phyloP scores from a whole-genome alignment of 2,329 filamentous ascomycete genomes.

The Emmonsia crescens region DNA sequence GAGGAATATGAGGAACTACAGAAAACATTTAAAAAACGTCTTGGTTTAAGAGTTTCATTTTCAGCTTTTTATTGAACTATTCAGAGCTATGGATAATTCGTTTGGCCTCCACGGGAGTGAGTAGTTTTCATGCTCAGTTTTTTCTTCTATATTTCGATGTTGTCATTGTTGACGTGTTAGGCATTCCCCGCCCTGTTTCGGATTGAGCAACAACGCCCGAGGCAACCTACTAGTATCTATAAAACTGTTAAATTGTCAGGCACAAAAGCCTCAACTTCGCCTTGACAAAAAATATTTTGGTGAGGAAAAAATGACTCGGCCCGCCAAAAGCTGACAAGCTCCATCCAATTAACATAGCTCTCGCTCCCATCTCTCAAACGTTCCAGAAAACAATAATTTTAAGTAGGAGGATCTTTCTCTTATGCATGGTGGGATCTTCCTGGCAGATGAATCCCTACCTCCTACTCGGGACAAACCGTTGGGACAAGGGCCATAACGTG shows the following conservation, averaged over 20 bases:
- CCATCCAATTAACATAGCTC: neutral
- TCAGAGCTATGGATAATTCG: neutral
- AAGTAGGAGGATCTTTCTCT: neutral
- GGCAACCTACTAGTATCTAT: neutral
- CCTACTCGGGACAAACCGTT: neutral
- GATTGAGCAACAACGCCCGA: neutral
- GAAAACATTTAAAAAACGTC: neutral
- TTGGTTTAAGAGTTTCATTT: neutral
- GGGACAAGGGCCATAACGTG: neutral
- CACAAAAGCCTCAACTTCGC: slow-evolving; percentile 2
- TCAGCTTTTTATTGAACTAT: neutral
- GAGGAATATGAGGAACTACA: neutral
- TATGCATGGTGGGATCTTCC: neutral
- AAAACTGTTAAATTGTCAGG: slow-evolving; percentile 1
- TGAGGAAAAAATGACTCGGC: neutral
- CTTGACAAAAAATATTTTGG: neutral
- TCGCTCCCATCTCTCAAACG: neutral
- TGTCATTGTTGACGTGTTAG: slow-evolving; percentile 2
- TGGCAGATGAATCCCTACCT: neutral
- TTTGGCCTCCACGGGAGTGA: neutral
- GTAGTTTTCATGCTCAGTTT: neutral
- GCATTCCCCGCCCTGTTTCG: neutral
- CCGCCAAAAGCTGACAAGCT: neutral
- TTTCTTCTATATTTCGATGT: neutral
- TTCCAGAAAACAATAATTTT: neutral